phyloP scores from a whole-genome alignment of 164 flowering plant genomes.

The Taxillus chinensis region DNA sequence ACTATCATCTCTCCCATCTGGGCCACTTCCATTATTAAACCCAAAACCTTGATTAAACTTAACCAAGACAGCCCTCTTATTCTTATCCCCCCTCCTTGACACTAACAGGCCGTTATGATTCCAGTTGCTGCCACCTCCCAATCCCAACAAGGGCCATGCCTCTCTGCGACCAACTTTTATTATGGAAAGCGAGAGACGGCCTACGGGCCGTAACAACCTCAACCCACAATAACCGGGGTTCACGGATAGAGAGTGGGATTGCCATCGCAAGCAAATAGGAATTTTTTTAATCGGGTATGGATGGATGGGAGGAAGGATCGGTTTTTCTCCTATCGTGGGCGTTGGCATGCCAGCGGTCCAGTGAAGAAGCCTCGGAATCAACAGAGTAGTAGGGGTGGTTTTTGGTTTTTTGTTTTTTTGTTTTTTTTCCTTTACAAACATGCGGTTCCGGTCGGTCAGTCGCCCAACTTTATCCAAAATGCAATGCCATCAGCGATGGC shows the following conservation, averaged over 20 bases:
- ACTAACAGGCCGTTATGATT: slow-evolving; percentile 26
- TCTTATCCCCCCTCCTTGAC: slow-evolving; percentile 19
- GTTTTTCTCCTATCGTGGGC: too few relatives aligned
- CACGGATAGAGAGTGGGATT: not conserved
- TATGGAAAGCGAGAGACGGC: slow-evolving; percentile 2
- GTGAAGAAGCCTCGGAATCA: too few relatives aligned
- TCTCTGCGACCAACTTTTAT: slow-evolving; percentile 14
- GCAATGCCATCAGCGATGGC: too few relatives aligned
- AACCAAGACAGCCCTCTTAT: slow-evolving; percentile 43
- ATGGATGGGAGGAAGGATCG: too few relatives aligned
- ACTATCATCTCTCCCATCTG: slow-evolving; percentile 34
- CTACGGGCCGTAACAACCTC: slow-evolving; percentile 15
- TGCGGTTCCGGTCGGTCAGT: too few relatives aligned
- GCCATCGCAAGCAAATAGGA: too few relatives aligned
- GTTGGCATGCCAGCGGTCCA: too few relatives aligned
- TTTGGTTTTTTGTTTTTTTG: too few relatives aligned
- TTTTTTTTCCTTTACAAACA: too few relatives aligned
- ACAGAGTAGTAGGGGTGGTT: too few relatives aligned
- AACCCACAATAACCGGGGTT: not conserved
- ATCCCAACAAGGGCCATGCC: slow-evolving; percentile 11
- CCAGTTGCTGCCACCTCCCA: slow-evolving; percentile 16
- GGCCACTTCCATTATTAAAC: slow-evolving; percentile 42
- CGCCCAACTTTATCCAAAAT: too few relatives aligned
- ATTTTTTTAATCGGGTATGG: too few relatives aligned
- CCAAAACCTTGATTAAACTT: slow-evolving; percentile 50